Percentiles rank a stretch among this genome's conserved stretches.
phyloP scores from a whole-genome alignment of 2,329 filamentous ascomycete species.

The Diaporthe aspalathi region DNA sequence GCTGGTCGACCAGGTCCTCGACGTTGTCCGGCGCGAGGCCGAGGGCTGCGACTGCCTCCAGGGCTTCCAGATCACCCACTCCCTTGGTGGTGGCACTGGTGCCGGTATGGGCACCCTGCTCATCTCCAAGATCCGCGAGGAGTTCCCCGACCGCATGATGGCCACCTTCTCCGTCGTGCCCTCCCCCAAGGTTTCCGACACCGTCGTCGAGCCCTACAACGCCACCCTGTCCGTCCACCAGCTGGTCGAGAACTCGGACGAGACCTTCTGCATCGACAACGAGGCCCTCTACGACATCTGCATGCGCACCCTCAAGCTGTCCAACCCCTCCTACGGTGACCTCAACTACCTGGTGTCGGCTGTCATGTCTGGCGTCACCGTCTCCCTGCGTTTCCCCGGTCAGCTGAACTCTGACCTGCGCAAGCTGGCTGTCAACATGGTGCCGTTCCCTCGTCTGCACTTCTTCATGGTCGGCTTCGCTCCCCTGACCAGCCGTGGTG shows the following conservation, averaged over 20 bases:
- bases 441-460: slow-evolving; percentile 99
- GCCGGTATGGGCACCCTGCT: slow-evolving; percentile 99
- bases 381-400: slow-evolving; percentile 98
- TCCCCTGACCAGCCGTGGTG: slow-evolving; percentile 87
- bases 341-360: slow-evolving; percentile 99
- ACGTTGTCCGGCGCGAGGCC: slow-evolving; percentile 98
- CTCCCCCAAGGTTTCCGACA: slow-evolving; percentile 99
- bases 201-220: slow-evolving; percentile 99
- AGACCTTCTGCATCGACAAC: slow-evolving; percentile 99
- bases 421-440: slow-evolving; percentile 99
- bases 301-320: slow-evolving; percentile 99
- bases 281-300: slow-evolving; percentile 99
- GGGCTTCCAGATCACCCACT: slow-evolving; percentile 99
- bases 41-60: slow-evolving; percentile 99
- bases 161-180: slow-evolving; percentile 99
- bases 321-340: slow-evolving; percentile 98
- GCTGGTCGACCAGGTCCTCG: slow-evolving; percentile 96
- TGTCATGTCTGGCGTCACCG: slow-evolving; percentile 99
- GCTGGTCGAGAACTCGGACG: slow-evolving; percentile 99
- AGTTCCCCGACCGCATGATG: slow-evolving; percentile 99
- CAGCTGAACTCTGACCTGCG: slow-evolving; percentile 99
- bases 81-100: slow-evolving; percentile 99
- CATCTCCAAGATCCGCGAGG: slow-evolving; percentile 99
- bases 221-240: slow-evolving; percentile 99
- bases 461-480: slow-evolving; percentile 99